These are phyloP conservation scores for Aspergillus sclerotialis DNA, from an alignment of 2,329 filamentous ascomycete species.

Conservation along the genomic window DNA sequence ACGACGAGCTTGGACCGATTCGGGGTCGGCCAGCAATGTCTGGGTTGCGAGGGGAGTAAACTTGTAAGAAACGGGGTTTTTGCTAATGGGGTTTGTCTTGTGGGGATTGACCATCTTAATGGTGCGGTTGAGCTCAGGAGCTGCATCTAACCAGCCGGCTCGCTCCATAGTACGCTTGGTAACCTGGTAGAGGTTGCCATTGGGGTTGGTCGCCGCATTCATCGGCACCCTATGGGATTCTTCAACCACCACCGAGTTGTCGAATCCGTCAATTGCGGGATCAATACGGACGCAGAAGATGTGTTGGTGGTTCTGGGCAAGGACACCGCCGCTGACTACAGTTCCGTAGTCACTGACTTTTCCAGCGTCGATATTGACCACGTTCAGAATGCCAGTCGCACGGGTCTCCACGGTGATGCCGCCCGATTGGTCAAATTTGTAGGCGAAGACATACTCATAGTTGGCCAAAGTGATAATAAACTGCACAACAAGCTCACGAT, in stretches of 20 bases:
- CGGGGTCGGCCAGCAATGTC: constrained; percentile 48
- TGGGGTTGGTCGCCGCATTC: constrained; percentile 45
- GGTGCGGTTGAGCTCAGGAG: constrained; percentile 38
- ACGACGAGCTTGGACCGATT: constrained; percentile 45
- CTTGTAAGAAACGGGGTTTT: constrained; percentile 49
- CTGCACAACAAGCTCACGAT: constrained; percentile 57
- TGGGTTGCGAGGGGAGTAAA: constrained; percentile 51
- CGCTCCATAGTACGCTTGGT: constrained; percentile 39
- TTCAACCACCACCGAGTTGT: constrained; percentile 49
- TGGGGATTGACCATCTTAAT: constrained; percentile 54
- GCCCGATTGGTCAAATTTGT: constrained; percentile 48
- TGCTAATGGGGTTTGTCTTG: constrained; percentile 48
- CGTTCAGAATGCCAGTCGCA: constrained; percentile 61
- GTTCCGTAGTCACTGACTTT: constrained; percentile 59
- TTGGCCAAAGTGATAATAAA: constrained; percentile 60
- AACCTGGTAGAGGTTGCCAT: constrained; percentile 46
- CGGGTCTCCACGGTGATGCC: constrained; percentile 59
- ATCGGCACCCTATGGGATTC: constrained; percentile 55
- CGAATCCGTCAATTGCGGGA: constrained; percentile 50
- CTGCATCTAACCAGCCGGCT: constrained; percentile 43
- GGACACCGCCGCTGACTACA: constrained; percentile 58
- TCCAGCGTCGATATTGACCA: constrained; percentile 55
- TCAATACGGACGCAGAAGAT: constrained; percentile 64
- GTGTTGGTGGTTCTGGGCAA: constrained; percentile 66
- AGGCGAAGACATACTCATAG: constrained; percentile 44